Percentiles rank a stretch among this genome's conserved stretches.
Conservation (phyloP, 2,329 filamentous ascomycete genomes). For the Aspergillus thermomutatus region DNA sequence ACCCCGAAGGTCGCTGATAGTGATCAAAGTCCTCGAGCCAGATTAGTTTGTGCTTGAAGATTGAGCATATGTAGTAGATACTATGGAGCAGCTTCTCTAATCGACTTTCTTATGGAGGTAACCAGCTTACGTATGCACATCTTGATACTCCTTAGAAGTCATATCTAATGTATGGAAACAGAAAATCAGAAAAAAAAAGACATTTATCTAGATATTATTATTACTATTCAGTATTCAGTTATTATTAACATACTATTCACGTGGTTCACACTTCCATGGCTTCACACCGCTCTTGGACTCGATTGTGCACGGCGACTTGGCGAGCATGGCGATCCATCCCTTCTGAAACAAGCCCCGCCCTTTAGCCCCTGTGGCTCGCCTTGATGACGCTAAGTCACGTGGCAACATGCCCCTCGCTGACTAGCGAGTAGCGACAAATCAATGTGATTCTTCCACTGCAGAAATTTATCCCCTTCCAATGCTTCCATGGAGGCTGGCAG, state of each 20-base stretch:
- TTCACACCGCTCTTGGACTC: constrained; percentile 6
- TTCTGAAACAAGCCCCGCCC: constrained; percentile 7
- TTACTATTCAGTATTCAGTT: constrained; percentile 5
- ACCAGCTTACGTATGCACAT: background rate
- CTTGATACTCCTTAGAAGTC: background rate
- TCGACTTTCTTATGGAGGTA: too few relatives aligned
- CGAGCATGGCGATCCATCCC: constrained; percentile 7
- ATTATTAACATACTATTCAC: background rate
- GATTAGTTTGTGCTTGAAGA: background rate
- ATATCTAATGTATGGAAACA: background rate
- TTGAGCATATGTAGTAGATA: background rate
- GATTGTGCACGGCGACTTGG: background rate
- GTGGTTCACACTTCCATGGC: background rate
- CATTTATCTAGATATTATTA: background rate
- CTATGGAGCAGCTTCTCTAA: background rate
- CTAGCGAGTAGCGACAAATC: background rate
- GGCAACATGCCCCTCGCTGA: background rate
- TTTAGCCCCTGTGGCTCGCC: background rate
- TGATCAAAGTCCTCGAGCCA: background rate
- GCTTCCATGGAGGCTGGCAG: background rate
- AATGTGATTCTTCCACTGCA: background rate
- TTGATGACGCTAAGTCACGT: constrained; percentile 3
- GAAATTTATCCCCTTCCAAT: background rate
- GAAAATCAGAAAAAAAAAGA: background rate
- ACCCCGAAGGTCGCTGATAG: background rate